Evolutionary conservation across 768 basidiomycete species (phyloP), one percentile per base, ranked within the genome.

Genomic region (Tricholoma furcatifolium): DNA sequence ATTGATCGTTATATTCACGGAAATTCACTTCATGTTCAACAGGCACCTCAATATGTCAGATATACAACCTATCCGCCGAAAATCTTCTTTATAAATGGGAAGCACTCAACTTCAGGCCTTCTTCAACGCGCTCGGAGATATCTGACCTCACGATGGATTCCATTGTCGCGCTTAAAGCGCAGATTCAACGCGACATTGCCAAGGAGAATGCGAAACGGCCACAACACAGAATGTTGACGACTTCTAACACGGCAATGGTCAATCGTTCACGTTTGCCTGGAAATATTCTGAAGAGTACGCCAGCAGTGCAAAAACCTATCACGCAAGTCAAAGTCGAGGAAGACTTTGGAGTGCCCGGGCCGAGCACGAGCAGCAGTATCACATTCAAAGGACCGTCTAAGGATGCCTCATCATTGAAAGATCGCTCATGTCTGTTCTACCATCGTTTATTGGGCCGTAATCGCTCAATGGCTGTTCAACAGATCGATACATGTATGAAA

Each of bases 401-500:
- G 31, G 72, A 75, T 55, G 50, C 56, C 11, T 61, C 67, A n/a
- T 65, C 73, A 0, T 70, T 62, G 38, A 80, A 74, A 53, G 73
- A 69, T 50, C 78, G 84, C 31, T 73, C 76, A 32, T 88, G 88
- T 89, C 65, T 75, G 84, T 70, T 9, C 35, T 55, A 18, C 32
- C 44, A 18, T 30, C 20, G 48, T 41, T 11, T 6, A 10, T 18
- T 14, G 44, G 21, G 39, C 2, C 11, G 12, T 4, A 41, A 23
- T 42, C 31, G 14, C 43, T 23, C 50, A 10, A 58, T 43, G 34
- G 27, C 42, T 11, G 8, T 18, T 21, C 35, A 34, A 21, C 59
- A 91, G 88, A 87, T 77, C 82, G 90, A 24, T 98, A 98, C 67
- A 95, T 96, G 94, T 93, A 90, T 63, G 94, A 98, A 68, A 93